A percentile compares a stretch with the other conserved stretches of the same genome.
phyloP scores from a whole-genome alignment of 2,329 filamentous ascomycete genomes.

The Zymoseptoria passerinii region DNA sequence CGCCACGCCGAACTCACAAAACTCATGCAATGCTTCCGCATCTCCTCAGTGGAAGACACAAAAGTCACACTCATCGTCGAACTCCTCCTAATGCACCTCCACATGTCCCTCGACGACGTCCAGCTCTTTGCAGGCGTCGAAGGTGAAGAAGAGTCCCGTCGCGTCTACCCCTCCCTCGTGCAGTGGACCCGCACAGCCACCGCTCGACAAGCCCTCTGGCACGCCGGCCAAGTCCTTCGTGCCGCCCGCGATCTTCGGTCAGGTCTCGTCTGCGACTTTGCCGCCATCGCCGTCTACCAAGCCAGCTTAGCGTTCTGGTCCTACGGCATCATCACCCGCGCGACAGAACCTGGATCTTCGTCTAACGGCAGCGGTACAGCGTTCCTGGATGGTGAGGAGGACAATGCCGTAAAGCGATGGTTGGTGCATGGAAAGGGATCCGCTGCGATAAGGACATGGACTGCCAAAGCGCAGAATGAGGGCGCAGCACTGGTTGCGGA shows the following conservation, averaged over 20 bases:
- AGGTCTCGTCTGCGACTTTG: slow-evolving; percentile 47
- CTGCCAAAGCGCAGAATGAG: slow-evolving; percentile 12
- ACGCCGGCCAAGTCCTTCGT: slow-evolving; percentile 59
- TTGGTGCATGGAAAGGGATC: slow-evolving; percentile 27
- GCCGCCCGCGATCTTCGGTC: slow-evolving; percentile 43
- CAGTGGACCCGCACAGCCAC: slow-evolving; percentile 51
- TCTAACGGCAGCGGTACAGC: slow-evolving; percentile 30
- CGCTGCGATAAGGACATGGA: slow-evolving; percentile 25
- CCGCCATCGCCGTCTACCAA: slow-evolving; percentile 61
- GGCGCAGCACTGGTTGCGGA: slow-evolving; percentile 40
- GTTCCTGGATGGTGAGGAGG: slow-evolving; percentile 51
- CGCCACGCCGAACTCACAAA: slow-evolving; percentile 57
- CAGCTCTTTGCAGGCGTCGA: slow-evolving; percentile 61
- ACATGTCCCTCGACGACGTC: slow-evolving; percentile 56
- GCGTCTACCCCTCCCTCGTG: slow-evolving; percentile 50
- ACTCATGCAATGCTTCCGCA: slow-evolving; percentile 46
- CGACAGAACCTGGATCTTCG: slow-evolving; percentile 36
- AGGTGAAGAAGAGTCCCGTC: slow-evolving; percentile 55
- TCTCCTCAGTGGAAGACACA: slow-evolving; percentile 31
- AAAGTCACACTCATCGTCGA: slow-evolving; percentile 36
- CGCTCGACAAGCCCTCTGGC: slow-evolving; percentile 55
- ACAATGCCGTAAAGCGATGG: slow-evolving; percentile 40
- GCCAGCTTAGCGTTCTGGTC: slow-evolving; percentile 61
- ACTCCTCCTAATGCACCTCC: slow-evolving; percentile 54
- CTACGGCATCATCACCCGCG: slow-evolving; percentile 49